A percentile compares a stretch with the other conserved stretches of the same genome.
Evolutionary conservation across 208 protist species (phyloP).

Genomic region (Trypanosomatidae sp.): DNA sequence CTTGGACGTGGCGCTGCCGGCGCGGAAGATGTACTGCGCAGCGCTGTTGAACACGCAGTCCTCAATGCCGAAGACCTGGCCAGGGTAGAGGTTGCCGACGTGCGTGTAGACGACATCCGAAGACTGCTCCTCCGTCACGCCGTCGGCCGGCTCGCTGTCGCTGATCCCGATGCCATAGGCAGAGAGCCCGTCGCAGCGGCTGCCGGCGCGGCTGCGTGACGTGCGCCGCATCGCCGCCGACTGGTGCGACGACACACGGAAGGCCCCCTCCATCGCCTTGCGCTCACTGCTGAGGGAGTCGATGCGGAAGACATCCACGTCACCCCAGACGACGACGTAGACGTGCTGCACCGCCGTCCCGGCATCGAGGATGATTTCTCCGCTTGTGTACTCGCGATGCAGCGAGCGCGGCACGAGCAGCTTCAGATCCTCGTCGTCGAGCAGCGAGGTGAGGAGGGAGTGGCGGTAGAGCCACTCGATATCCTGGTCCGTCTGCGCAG

Average conservation of each 20-base stretch:
- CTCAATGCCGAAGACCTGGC: constrained; percentile 75
- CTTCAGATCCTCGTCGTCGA: constrained; percentile 44
- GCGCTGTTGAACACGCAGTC: constrained; percentile 58
- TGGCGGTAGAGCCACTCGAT: constrained; percentile 62
- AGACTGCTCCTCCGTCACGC: constrained; percentile 9
- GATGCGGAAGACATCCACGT: constrained; percentile 67
- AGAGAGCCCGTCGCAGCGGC: constrained; percentile 1
- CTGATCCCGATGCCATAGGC: constrained; percentile 8
- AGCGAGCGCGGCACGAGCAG: constrained; percentile 41
- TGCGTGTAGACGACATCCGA: constrained; percentile 43
- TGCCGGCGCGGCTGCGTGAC: not conserved
- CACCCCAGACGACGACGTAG: constrained; percentile 70
- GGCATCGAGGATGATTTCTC: constrained; percentile 54
- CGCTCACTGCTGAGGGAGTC: constrained; percentile 28
- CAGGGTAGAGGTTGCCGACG: constrained; percentile 48
- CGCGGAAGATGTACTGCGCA: constrained; percentile 53
- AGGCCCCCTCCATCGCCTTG: constrained; percentile 30
- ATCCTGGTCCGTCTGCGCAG: constrained; percentile 47
- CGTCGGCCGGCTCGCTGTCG: not conserved
- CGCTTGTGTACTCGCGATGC: constrained; percentile 65
- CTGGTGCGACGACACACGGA: constrained; percentile 28
- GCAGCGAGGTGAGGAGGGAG: constrained; percentile 48
- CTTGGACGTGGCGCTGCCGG: constrained; percentile 42
- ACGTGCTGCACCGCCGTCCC: constrained; percentile 39
- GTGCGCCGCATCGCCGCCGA: constrained; percentile 6